Evolutionary conservation across 352 stramenopile genomes (phyloP).

Genomic region (Globisporangium radiosum): DNA sequence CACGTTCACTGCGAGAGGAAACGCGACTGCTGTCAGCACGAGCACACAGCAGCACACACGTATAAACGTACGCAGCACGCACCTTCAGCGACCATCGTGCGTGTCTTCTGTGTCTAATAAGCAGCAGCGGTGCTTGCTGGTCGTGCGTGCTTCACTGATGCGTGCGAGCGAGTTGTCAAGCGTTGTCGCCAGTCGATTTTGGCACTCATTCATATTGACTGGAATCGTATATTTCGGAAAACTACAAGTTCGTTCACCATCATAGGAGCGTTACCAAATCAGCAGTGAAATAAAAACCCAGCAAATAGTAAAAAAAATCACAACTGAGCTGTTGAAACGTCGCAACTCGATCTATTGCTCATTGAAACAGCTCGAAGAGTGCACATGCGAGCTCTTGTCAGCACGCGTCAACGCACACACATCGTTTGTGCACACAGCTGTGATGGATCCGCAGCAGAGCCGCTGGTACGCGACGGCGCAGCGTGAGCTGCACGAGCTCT

Average conservation of each 20-base stretch:
- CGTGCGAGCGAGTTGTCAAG: neutral
- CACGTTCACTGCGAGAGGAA: conserved; percentile 22
- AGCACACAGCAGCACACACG: neutral
- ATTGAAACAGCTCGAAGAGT: no score
- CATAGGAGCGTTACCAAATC: no score
- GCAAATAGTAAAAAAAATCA: neutral
- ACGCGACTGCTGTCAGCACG: neutral
- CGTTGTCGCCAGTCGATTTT: neutral
- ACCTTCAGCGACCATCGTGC: conserved; percentile 35
- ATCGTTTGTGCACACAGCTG: neutral
- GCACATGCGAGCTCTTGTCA: neutral
- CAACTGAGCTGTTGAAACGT: conserved; percentile 11
- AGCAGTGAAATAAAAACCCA: no score
- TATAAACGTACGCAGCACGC: conserved; percentile 1
- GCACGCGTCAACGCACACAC: neutral
- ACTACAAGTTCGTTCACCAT: no score
- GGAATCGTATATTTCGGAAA: neutral
- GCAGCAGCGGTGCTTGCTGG: neutral
- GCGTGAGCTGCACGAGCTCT: conserved; percentile 48
- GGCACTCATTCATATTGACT: neutral
- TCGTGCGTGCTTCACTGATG: neutral
- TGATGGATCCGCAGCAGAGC: conserved; percentile 46
- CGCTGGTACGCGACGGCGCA: conserved; percentile 39
- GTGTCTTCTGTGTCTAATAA: neutral
- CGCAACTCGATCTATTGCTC: no score